These are phyloP conservation scores for Phytopythium vexans DNA, from an alignment of 352 stramenopile species.

Conservation along the genomic window DNA sequence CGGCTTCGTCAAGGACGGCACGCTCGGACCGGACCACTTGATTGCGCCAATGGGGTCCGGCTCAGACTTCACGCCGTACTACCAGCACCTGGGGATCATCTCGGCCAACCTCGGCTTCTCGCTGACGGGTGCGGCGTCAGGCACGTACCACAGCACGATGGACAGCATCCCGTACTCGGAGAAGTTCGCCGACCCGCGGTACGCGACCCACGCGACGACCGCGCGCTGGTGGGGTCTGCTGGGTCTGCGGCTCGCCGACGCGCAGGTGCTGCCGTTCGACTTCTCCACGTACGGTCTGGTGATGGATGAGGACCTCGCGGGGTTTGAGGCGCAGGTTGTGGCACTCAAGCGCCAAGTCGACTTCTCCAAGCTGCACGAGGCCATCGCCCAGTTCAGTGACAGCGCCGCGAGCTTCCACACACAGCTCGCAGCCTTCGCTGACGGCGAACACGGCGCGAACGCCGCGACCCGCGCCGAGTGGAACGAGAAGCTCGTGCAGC, in stretches of 20 bases:
- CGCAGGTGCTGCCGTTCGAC: slow-evolving; percentile 59
- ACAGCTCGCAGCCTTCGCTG: background rate
- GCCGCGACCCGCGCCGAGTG: slow-evolving; percentile 9
- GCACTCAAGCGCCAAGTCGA: slow-evolving; percentile 19
- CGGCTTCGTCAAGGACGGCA: slow-evolving; percentile 16
- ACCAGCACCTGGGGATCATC: slow-evolving; percentile 84
- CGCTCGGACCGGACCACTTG: slow-evolving; percentile 42
- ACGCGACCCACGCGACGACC: slow-evolving; percentile 43
- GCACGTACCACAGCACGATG: slow-evolving; percentile 85
- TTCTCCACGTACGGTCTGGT: slow-evolving; percentile 63
- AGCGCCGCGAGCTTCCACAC: slow-evolving; percentile 24
- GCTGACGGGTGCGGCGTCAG: slow-evolving; percentile 31
- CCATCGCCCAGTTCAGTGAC: slow-evolving; percentile 38
- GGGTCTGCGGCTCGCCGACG: slow-evolving; percentile 50
- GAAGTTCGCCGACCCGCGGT: slow-evolving; percentile 55
- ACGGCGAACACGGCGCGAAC: too few relatives aligned
- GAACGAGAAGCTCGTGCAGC: slow-evolving; percentile 47
- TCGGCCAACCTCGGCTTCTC: slow-evolving; percentile 40
- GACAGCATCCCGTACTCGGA: slow-evolving; percentile 77
- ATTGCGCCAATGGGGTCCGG: slow-evolving; percentile 61
- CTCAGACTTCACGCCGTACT: slow-evolving; percentile 80
- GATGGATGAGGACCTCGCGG: slow-evolving; percentile 43
- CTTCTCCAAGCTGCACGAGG: slow-evolving; percentile 24
- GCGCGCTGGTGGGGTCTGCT: slow-evolving; percentile 63
- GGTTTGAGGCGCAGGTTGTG: slow-evolving; percentile 22